Evolutionary conservation across 2,329 filamentous ascomycete species (phyloP), one percentile per base, ranked within the genome.

Genomic region (Aspergillus felis): DNA sequence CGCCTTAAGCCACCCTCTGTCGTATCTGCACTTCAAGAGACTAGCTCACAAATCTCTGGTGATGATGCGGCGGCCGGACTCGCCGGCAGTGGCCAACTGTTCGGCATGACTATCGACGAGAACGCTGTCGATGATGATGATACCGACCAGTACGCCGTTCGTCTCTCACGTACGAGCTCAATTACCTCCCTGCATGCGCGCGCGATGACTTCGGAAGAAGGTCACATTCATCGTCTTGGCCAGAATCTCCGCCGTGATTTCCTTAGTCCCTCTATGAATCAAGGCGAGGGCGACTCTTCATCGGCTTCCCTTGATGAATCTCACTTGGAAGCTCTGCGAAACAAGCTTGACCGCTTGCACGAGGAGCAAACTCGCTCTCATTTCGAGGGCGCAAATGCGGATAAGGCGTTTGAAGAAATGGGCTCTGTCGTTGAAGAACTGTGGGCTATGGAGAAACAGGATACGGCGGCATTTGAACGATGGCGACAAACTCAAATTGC

Each of bases 121-220:
- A 66, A 58, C 44, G 68, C 66, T n/a, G 65, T 72, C 4, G 75
- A 76, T 49, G 74, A 77, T 10, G 75, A 78, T 49, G 77, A 78
- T 48, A 65, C 66, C 12, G 74, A 79, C 25, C 69, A 75, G 25
- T 77, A 74, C 52, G 76, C 72, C 53, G 72, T 79, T 51, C 71
- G 83, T 24, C 76, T 84, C 51, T 83, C 83, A 1, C 81, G 87
- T 29, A 81, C 84, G 61, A 83, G 82, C 64, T 87, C 84, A 1
- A 86, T 89, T 64, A 86, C 88, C n/a, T 87, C 84, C 2, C 79
- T 90, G 9, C 85, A 87, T 48, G 83, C 84, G 3, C 84, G 84
- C 52, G 84, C 84, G 24, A 82, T 88, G 58, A 82, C 82, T 0
- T 81, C 85, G 49, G 87, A 90, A 75, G 87, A 90, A 81, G 87